phyloP scores from a whole-genome alignment of 345 rosid genomes.

The Euphorbia tirucalli region DNA sequence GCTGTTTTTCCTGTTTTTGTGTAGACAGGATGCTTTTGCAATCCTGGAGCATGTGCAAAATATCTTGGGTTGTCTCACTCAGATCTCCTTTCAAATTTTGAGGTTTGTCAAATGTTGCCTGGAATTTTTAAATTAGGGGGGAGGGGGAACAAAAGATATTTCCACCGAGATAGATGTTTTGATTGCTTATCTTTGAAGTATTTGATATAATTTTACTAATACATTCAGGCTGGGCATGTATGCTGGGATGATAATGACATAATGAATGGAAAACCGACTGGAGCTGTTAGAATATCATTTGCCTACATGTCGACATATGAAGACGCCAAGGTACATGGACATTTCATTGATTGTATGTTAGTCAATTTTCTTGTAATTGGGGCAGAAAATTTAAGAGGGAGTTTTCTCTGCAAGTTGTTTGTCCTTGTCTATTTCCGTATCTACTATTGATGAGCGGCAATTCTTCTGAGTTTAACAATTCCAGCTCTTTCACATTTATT shows the following conservation, averaged over 20 bases:
- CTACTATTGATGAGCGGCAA: neutral
- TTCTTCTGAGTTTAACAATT: neutral
- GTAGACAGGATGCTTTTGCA: constrained; percentile 99
- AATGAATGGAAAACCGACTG: constrained; percentile 81
- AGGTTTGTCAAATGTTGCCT: constrained; percentile 41
- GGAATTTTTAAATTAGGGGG: neutral
- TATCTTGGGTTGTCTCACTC: constrained; percentile 80
- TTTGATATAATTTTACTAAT: constrained; percentile 8
- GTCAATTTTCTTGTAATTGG: neutral
- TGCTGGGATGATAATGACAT: constrained; percentile 98
- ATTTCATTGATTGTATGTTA: constrained; percentile 4
- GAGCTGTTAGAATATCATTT: constrained; percentile 88
- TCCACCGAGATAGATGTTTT: neutral
- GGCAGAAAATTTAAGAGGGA: constrained; percentile 2
- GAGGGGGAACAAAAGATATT: neutral
- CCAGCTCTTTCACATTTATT: neutral
- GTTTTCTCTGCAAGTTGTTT: neutral
- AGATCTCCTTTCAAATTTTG: constrained; percentile 78
- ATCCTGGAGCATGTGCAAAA: constrained; percentile 98
- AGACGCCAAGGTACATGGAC: constrained; percentile 65
- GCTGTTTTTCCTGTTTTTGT: constrained; percentile 29
- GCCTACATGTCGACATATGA: constrained; percentile 98
- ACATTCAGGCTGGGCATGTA: constrained; percentile 79
- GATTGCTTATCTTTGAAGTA: constrained; percentile 9
- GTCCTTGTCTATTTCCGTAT: neutral